Base-by-base conservation (phyloP, 768 basidiomycete genomes). In the Lactarius pseudohatsudake region DNA sequence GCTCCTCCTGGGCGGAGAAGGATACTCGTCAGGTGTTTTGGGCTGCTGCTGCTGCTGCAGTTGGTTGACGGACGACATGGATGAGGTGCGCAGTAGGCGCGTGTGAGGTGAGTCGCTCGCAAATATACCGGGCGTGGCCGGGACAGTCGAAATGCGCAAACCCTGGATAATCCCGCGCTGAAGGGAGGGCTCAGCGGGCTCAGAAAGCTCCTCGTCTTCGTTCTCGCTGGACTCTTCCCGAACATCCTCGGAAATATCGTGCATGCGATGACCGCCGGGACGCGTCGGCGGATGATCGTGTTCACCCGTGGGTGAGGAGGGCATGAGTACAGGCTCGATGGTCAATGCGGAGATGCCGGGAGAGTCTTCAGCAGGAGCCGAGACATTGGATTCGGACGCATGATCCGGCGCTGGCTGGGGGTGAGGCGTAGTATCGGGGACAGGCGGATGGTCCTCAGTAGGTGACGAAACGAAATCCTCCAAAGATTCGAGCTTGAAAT, bases 271-370 rank as follows among this genome's bases (percentile, higher is more conserved):
- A 75, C 18, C 79, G 74, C n/a, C 80, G 77, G 8, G 80, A 75
- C 18, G 79, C 75, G 62, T 79, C 71, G 59, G 72, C 66, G 47
- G 53, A 22, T 65, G 70, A 34, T 72, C 74, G 57, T 71, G 68
- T 34, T 73, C 69, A 15, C 64, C 45, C 10, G 66, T 20, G 1
- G 67, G 66, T 18, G 58, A 67, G 18, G 78, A 73, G 11, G 79
- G 74, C 9, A 79, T 76, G 38, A 86, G 71, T n/a, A 88, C 78
- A 36, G 86, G 85, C 62, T 87, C 84, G 60, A 88, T 86, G 28
- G 76, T 74, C 57, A 77, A 62, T 16, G 62, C 22, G 7, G 64
- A 47, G 15, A 43, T 34, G 32, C 41, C 7, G 30, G 64, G 38
- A 41, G 45, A 22, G 16, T 62, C 57, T 34, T n/a, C 65, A 3